These are phyloP conservation scores for Cytospora piceicola DNA, from an alignment of 2,329 filamentous ascomycete species.

Conservation along the genomic window DNA sequence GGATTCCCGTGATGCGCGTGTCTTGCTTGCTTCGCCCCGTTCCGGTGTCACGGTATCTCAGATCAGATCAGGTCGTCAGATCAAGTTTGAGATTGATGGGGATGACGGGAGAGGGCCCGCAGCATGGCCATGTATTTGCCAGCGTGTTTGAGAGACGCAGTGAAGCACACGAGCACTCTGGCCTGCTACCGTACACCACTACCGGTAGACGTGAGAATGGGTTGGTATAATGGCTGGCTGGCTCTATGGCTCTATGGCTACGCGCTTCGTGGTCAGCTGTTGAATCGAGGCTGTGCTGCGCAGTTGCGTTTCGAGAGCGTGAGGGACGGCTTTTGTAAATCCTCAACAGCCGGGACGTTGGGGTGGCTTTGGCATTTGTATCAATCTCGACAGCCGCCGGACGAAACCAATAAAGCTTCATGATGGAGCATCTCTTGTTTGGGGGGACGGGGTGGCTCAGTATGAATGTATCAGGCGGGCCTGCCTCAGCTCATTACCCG, in stretches of 20 bases:
- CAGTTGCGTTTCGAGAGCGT: conserved; percentile 2
- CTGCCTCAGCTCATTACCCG: conserved; percentile 12
- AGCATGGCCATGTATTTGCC: background rate
- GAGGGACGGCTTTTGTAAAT: conserved; percentile 14
- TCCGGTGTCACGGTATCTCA: conserved; percentile 19
- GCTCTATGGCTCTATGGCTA: background rate
- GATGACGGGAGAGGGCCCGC: conserved; percentile 5
- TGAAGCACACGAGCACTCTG: background rate
- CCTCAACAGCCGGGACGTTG: background rate
- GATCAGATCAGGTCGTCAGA: background rate
- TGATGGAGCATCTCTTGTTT: background rate
- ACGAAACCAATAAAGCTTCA: conserved; percentile 23
- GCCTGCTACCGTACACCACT: background rate
- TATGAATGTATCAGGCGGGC: conserved; percentile 15
- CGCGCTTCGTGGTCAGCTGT: conserved; percentile 9
- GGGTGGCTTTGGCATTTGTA: background rate
- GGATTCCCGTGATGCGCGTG: conserved; percentile 17
- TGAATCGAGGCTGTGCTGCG: background rate
- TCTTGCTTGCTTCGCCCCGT: conserved; percentile 18
- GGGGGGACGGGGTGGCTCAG: no score
- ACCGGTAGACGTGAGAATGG: conserved; percentile 12
- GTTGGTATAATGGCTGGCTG: background rate
- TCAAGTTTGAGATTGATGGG: conserved; percentile 9
- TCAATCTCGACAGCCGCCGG: conserved; percentile 28
- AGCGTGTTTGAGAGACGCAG: background rate